Base-by-base conservation (phyloP, 179 eudicot genomes). In the Silene noctiflora region DNA sequence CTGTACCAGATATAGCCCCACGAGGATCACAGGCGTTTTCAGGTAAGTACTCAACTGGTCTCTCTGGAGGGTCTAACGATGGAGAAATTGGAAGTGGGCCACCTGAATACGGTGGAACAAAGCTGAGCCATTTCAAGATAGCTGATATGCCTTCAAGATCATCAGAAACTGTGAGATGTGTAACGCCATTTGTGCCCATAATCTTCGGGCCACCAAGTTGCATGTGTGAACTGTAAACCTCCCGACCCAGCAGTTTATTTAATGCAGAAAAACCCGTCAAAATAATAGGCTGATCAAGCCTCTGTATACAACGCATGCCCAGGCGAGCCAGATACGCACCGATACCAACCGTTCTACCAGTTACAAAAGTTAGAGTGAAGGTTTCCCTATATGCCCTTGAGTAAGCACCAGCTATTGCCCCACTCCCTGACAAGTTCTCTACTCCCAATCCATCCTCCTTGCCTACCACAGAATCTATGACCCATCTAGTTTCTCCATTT, bases 151-250 rank as follows among this genome's bases (percentile, higher is more conserved):
- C 99, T 83, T 96, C 94, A 31, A 96, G 97, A 87, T 96, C 99
- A 81, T 96, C 94, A 0, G 96, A 86, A 64, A 93, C 99, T 0
- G 97, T 93, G 59, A 90, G 87, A 85, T 96, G 99, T 42, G 89
- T 94, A 7, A 96, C 98, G 16, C 99, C 99, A 60, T 96, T 96
- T 24, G 99, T 96, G 3, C 87, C 98, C 99, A 96, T 96, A 76
- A 96, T 93, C 84, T 96, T 96, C 6, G 99, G 99, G n/a, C 99
- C 99, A 73, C 99, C 99, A 17, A 96, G 94, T 82, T 96, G 99
- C 99, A 96, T 96, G 83, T 96, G 99, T 60, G 99, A 96, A 83
- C 99, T 96, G 81, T 96, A 96, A 46, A 96, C 99, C 81, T 96
- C 99, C 63, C 99, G 84, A 69, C 99, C 99, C 33, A 96, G 87